Evolutionary conservation across 1,284 basidiomycete species (phyloP), one percentile per base, ranked within the genome.

Genomic region (Grifola frondosa): DNA sequence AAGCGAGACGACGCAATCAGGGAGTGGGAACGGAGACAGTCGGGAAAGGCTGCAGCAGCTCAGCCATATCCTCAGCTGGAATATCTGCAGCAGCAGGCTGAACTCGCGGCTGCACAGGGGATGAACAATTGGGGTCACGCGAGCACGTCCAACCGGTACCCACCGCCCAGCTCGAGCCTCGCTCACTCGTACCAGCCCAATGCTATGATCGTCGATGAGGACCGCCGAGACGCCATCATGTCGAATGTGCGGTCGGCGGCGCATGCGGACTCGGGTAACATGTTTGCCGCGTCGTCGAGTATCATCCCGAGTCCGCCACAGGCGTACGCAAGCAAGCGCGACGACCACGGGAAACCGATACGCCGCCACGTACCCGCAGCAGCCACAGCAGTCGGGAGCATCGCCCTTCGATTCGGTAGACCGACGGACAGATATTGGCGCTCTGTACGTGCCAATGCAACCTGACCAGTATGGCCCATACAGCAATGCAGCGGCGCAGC

Each of bases 41-140:
- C 80, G 12, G 86, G 84, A 10, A 87, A 88, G 60, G 70, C 75
- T 0, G 63, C 71, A 8, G 75, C 80, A 22, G 73, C 81, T 15
- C 80, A 85, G 56, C 81, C 85, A 19, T 92, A 94, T 58, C 89
- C 89, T 6, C 91, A 93, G 62, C 73, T 96, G 38, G 91, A 95
- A 63, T 89, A 80, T 63, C 65, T 97, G 44, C 91, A 95, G 57
- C 91, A 96, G 62, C 93, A 96, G 62, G 93, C 91, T 2, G 91
- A 95, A 65, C 71, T 91, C 48, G 88, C 82, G 4, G 79, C 81
- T 16, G 67, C 78, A 0, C 75, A 78, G 25, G 81, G 83, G 2
- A 48, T 81, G 35, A 63, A 71, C 15, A 75, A 63, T 50, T 84
- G 85, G 84, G 62, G 62, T 5, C 61, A 65, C 10, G 40, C 59